These are phyloP conservation scores for Strobilomyces echinocephalus DNA, from an alignment of 768 basidiomycete genomes.

Conservation along the genomic window DNA sequence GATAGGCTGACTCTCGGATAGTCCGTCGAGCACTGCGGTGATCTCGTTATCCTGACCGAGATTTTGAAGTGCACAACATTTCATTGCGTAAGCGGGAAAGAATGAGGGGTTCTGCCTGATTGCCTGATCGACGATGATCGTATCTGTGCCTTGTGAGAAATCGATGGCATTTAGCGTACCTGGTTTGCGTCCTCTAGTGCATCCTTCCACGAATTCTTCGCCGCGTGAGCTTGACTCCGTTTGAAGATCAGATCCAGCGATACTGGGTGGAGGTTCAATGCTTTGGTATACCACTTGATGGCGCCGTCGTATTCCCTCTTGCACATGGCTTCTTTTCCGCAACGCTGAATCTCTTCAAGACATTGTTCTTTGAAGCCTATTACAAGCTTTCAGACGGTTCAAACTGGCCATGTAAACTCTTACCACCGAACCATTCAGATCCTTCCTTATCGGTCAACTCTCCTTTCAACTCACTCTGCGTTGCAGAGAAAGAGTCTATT, in stretches of 20 bases:
- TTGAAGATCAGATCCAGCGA: slow-evolving; percentile 1
- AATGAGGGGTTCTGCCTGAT: not conserved
- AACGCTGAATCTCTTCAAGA: not conserved
- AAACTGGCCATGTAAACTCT: not conserved
- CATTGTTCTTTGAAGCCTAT: slow-evolving; percentile 1
- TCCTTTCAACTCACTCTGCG: not conserved
- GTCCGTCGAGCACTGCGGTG: not conserved
- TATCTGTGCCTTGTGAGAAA: not conserved
- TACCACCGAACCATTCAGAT: slow-evolving; percentile 2
- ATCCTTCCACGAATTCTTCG: slow-evolving; percentile 1
- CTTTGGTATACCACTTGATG: not conserved
- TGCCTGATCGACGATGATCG: not conserved
- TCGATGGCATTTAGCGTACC: not conserved
- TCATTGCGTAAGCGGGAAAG: slow-evolving; percentile 3
- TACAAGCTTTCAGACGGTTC: not conserved
- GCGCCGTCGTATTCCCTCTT: not conserved
- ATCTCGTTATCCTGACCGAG: not conserved
- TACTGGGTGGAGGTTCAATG: not conserved
- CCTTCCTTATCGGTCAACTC: not conserved
- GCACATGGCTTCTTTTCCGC: slow-evolving; percentile 3
- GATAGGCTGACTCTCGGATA: not conserved
- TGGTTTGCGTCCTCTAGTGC: slow-evolving; percentile 5
- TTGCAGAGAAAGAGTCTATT: not conserved
- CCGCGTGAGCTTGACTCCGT: slow-evolving; percentile 7
- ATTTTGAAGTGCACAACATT: not conserved